Evolutionary conservation across 371 early-diverging fungal genomes (phyloP).

Genomic region (Lichtheimia ornata): DNA sequence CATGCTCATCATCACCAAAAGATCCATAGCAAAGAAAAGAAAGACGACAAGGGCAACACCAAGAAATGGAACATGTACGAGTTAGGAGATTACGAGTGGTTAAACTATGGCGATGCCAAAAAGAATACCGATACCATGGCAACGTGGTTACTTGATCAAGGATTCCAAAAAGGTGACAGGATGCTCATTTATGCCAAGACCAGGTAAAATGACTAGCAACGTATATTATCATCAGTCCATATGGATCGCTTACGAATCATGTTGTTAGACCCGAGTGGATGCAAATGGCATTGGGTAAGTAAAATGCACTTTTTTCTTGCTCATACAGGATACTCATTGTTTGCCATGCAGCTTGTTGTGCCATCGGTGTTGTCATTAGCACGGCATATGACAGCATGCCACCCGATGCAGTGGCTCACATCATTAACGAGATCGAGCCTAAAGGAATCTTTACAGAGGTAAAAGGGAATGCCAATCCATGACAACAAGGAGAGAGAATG

Average conservation of each 20-base stretch:
- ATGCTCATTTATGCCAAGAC: conserved; percentile 66
- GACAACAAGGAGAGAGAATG: not conserved
- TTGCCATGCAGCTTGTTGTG: conserved; percentile 56
- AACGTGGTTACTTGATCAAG: conserved; percentile 35
- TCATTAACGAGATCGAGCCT: conserved; percentile 72
- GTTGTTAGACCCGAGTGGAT: conserved; percentile 53
- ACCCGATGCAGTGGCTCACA: conserved; percentile 71
- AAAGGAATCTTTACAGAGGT: conserved; percentile 76
- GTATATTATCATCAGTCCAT: not conserved
- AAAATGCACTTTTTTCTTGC: not conserved
- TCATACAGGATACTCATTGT: too few relatives aligned
- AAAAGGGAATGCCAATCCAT: conserved; percentile 10
- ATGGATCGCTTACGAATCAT: not conserved
- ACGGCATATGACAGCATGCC: conserved; percentile 93
- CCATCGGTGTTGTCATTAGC: conserved; percentile 71
- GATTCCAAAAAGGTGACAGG: conserved; percentile 42
- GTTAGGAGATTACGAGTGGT: conserved; percentile 57
- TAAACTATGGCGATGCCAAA: conserved; percentile 44
- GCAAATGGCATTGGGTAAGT: conserved; percentile 53
- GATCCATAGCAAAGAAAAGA: conserved; percentile 45
- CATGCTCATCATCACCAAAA: conserved; percentile 9
- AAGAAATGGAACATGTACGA: conserved; percentile 61
- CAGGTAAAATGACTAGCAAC: conserved; percentile 35
- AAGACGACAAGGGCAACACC: conserved; percentile 30
- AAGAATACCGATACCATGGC: conserved; percentile 40